Evolutionary conservation across 2,329 filamentous ascomycete genomes (phyloP), one percentile per base, ranked within the genome.

Genomic region (Colletotrichum tanaceti): DNA sequence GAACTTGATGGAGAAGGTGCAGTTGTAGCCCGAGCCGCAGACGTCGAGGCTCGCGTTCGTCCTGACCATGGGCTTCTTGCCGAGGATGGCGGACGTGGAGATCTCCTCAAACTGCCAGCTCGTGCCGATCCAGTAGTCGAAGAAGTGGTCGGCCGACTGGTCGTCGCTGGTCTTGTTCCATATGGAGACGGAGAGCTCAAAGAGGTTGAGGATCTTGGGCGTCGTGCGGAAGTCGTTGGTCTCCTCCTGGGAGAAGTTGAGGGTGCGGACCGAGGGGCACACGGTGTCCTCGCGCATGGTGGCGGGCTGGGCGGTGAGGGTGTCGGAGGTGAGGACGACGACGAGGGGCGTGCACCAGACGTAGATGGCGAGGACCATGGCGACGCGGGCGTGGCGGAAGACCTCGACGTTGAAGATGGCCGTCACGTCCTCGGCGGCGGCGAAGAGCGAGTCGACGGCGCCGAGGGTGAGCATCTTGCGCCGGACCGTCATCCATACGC

Each of bases 301-400:
- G 41, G 60, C 70, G 9, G 73, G 63, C 35, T 73, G 72, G 5
- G 83, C 81, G 0, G 73, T 73, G 7, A 81, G 73, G 5, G 79
- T 78, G 53, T 78, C 78, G 18, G 79, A 77, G 3, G 79, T 79
- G 50, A 84, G 77, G 35, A 81, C 79, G 5, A 80, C 78, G 5
- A 79, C 73, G 7, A 81, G 65, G 0, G 79, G 79, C 11, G 78
- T 79, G n/a, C 73, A 77, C 77, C 79, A 81, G n/a, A 79, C 72
- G 43, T 77, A 75, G 11, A 75, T 38, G 32, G 79, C 79, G 52
- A 81, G 73, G 10, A 78, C 22, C 66, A 78, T 77, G 20, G 78
- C 77, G 11, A 78, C 52, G 44, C 74, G 77, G 24, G 79, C 78
- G 22, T 75, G 71, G 49, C 71, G 72, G 43, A 75, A 77, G 24